Percentiles rank a stretch among this genome's conserved stretches.
These are phyloP conservation scores for Wickerhamiella musiphila DNA, from an alignment of 805 yeast species.

Conservation along the genomic window DNA sequence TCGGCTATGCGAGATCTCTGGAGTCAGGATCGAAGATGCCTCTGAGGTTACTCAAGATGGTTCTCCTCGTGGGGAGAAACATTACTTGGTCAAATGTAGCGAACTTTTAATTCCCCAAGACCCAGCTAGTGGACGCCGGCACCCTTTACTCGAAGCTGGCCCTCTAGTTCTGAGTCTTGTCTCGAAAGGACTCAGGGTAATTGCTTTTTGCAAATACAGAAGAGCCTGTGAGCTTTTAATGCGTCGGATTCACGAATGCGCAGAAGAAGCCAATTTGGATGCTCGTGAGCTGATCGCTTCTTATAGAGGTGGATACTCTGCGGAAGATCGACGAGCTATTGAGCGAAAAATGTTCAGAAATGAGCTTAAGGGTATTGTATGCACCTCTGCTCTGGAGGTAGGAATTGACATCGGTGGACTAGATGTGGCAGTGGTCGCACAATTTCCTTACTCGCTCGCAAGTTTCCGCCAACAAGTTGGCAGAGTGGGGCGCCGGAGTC, in stretches of 20 bases:
- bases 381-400: constrained; percentile 88
- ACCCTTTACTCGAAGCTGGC: constrained; percentile 62
- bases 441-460: constrained; percentile 76
- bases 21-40: constrained; percentile 32
- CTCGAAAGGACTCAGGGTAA: constrained; percentile 49
- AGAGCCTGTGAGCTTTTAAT: constrained; percentile 72
- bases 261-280: constrained; percentile 24
- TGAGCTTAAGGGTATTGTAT: constrained; percentile 64
- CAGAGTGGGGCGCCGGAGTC: constrained; percentile 77
- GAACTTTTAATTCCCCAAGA: constrained; percentile 48
- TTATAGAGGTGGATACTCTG: constrained; percentile 88
- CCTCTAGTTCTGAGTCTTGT: constrained; percentile 51
- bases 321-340: constrained; percentile 68
- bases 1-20: constrained; percentile 63
- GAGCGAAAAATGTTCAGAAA: constrained; percentile 87
- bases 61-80: constrained; percentile 68
- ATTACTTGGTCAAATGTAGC: constrained; percentile 70
- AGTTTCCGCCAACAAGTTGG: constrained; percentile 94
- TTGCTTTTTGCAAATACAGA: constrained; percentile 80
- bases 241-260: constrained; percentile 55
- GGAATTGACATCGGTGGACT: constrained; percentile 91
- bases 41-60: constrained; percentile 63
- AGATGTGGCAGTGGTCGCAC: constrained; percentile 83
- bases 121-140: constrained; percentile 41
- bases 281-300: constrained; percentile 58